phyloP scores from a whole-genome alignment of 305 asterid genomes.

The Fraxinus baroniana region DNA sequence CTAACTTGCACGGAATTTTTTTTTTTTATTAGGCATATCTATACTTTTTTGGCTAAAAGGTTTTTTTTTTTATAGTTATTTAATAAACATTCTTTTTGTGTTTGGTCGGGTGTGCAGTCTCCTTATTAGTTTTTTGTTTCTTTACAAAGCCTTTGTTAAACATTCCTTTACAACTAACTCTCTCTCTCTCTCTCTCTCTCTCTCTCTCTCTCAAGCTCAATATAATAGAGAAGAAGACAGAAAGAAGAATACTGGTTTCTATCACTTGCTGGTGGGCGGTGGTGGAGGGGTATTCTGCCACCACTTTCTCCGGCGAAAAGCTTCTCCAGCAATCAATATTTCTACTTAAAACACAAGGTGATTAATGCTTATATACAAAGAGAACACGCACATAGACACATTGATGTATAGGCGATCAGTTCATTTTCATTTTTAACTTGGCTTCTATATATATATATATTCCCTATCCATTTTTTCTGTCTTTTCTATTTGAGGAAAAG shows the following conservation, averaged over 20 bases:
- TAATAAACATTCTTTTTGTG: background rate
- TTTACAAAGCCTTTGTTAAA: conserved; percentile 32
- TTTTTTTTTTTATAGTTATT: background rate
- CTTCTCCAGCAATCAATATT: conserved; percentile 31
- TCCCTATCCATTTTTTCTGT: conserved; percentile 4
- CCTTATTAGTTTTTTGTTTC: conserved; percentile 2
- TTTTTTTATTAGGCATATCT: background rate
- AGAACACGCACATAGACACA: conserved; percentile 1
- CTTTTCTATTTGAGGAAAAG: conserved; percentile 13
- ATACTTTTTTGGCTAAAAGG: background rate
- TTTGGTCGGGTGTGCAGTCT: conserved; percentile 30
- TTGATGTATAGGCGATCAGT: background rate
- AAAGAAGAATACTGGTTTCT: conserved; percentile 29
- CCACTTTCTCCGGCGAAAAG: conserved; percentile 40
- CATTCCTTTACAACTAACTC: conserved; percentile 25
- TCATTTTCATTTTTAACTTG: background rate
- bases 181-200: conserved; percentile 12
- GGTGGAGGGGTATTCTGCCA: conserved; percentile 42
- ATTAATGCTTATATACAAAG: background rate
- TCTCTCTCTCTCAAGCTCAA: conserved; percentile 2
- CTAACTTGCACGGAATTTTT: background rate
- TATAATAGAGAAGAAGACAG: background rate
- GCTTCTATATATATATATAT: background rate
- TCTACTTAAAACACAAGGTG: conserved; percentile 34
- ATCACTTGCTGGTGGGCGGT: conserved; percentile 50